Evolutionary conservation across 164 flowering plant species (phyloP), one percentile per base, ranked within the genome.

Genomic region (Annona cherimola): DNA sequence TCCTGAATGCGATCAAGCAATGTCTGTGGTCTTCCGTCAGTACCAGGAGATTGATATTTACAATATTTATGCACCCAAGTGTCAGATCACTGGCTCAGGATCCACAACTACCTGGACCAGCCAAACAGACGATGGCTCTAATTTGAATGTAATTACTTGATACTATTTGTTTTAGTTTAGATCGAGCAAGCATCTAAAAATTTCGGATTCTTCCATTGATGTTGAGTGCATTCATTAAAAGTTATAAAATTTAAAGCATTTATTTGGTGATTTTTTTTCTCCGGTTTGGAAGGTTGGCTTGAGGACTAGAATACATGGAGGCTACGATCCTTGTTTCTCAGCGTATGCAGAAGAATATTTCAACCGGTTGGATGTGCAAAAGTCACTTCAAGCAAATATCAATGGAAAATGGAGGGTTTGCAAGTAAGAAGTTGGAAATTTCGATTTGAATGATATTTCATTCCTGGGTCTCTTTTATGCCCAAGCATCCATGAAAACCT

Each of bases 281-380:
- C 44, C 62, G 73, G 20, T 45, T 3, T 44, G 9, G 19, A 70
- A n/a, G 59, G 46, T 12, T 6, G 16, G 45, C 9, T 63, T 78
- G 65, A 76, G 77, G 64, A 75, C 75, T 77, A 84, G 80, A 74
- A 75, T 83, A 20, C 78, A 71, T 1, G 89, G 86, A 69, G 92
- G 91, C 2, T 85, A 87, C 76, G 88, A 90, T 57, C 96, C 96
- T 0, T 90, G 96, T 75, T 87, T 41, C 62, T 72, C 86, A 1
- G 4, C 43, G 12, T 75, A 87, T 54, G 67, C 86, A 6, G 85
- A 84, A 77, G 73, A 73, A 43, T 90, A 86, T 74, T 81, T 90
- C 81, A 90, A 88, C 42, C 80, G 83, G 57, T 44, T 0, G 6
- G 96, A 88, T 75, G 92, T 88, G 70, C 86, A 80, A 67, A 55